Base-by-base conservation (phyloP, 495 filamentous ascomycete species). In the Pyronema omphalodes region DNA sequence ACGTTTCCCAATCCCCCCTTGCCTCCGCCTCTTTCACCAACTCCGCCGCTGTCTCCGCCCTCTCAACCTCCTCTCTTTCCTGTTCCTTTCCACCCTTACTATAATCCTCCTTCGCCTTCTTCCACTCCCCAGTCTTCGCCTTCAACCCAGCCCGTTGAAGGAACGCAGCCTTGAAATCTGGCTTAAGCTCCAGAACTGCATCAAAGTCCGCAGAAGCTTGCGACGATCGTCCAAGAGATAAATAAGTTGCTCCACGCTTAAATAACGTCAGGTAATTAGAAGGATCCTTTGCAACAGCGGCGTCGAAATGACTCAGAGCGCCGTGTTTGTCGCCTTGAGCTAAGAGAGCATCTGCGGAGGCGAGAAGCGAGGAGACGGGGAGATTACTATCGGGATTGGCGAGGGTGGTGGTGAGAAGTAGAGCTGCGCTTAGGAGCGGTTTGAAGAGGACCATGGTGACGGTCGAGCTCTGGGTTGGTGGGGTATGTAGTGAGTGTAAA, bases 221-320 rank as follows among this genome's bases (percentile, higher is more conserved):
- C 7, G 73, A 71, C 35, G 80, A 83, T 61, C 75, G 81, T 23
- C 93, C 91, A 18, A 96, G 74, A 0, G 89, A 94, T 34, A 99
- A 79, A 66, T 93, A 95, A 9, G 93, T 86, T 7, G 91, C 91
- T 29, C 88, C 93, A 37, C 93, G 85, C 67, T 93, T 91, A 73
- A 95, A 99, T 63, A 93, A 75, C 40, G 88, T 93, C 43, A 99
- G 75, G 71, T 96, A 96, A 70, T 96, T 94, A 55, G 76, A 72
- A 3, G 93, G 93, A 67, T 96, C 93, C 57, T 84, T 78, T 12
- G 78, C 75, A 58, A 96, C 79, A 52, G 91, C 93, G 8, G 82
- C 80, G 66, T 95, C 88, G 67, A 91, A 96, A 71, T 89, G 94
- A 18, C 79, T 74, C 33, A 99, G 75, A n/a, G 93, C 93, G 61